phyloP scores from a whole-genome alignment of 441 rosid species.

The Euphorbia celastroides region DNA sequence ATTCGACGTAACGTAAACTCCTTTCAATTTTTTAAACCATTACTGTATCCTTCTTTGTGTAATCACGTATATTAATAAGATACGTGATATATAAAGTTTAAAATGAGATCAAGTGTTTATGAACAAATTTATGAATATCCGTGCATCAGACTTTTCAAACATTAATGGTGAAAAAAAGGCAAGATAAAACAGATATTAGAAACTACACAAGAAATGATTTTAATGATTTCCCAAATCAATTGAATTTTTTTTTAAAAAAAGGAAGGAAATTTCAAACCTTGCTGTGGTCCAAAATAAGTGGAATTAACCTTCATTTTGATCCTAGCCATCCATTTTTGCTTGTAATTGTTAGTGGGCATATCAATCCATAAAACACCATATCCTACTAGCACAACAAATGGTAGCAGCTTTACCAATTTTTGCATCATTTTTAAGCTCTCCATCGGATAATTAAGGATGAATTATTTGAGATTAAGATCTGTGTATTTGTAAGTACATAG shows the following conservation, averaged over 20 bases:
- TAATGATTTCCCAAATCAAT: background rate
- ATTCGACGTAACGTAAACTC: too few species aligned
- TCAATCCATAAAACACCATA: conserved; percentile 37
- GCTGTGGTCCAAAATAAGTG: conserved; percentile 35
- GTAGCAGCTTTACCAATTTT: conserved; percentile 18
- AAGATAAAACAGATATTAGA: background rate
- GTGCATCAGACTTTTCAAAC: too few species aligned
- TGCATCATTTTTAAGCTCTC: background rate
- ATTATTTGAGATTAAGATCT: background rate
- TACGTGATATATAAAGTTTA: too few species aligned
- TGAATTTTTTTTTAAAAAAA: background rate
- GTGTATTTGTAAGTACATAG: background rate
- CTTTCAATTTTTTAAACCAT: too few species aligned
- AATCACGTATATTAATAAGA: too few species aligned
- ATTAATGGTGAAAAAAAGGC: background rate
- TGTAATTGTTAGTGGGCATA: conserved; percentile 35
- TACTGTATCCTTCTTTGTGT: too few species aligned
- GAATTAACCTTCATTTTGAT: conserved; percentile 20
- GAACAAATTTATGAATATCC: too few species aligned
- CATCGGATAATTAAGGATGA: background rate
- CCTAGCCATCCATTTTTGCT: conserved; percentile 22
- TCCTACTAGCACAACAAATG: conserved; percentile 29
- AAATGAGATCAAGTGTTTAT: too few species aligned
- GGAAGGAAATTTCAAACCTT: conserved; percentile 23
- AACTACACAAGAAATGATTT: background rate